Evolutionary conservation across 1,284 basidiomycete species (phyloP), one percentile per base, ranked within the genome.

Genomic region (Cutaneotrichosporon cutaneum): DNA sequence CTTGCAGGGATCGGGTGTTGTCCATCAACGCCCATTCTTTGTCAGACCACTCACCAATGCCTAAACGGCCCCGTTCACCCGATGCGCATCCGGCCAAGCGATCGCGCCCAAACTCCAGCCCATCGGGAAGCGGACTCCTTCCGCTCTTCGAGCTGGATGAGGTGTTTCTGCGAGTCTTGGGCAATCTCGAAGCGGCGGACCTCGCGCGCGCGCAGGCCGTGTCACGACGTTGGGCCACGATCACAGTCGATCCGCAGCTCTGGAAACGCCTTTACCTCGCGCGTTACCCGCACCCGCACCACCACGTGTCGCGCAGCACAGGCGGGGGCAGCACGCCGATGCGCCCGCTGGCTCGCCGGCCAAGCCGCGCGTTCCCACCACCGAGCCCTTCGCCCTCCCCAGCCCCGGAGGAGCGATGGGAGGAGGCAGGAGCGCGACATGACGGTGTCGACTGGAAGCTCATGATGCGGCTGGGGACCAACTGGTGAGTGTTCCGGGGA

Each of bases 361-460:
- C 77, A 4, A 76, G 74, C 11, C 53, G 77, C 33, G 75, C 77
- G 0, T 78, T 78, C 59, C 77, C 77, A 9, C 75, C 77, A 5
- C 77, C 75, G 16, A 54, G 52, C 14, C 52, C 52, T 1, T 39
- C 73, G 4, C 73, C 72, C 0, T 68, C 70, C 10, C 65, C 72
- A 7, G 70, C 75, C 1, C 67, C 75, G 8, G 60, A 64, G 50
- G 21, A 39, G 32, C 14, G 33, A n/a, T 47, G 21, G 51, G 39
- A 27, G 33, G 32, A 55, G 47, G 48, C 14, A 58, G 61, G 16
- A 22, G 35, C 75, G 3, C 61, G 74, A 14, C 70, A 77, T 54
- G 77, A 78, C 45, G 75, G 77, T 0, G 70, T 80, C 0, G 77
- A 80, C 61, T 80, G 78, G 78, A 80, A 79, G 61, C 64, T 71